phyloP scores from a whole-genome alignment of 108 stramenopile genomes.

The Mayamaea pseudoterrestris region DNA sequence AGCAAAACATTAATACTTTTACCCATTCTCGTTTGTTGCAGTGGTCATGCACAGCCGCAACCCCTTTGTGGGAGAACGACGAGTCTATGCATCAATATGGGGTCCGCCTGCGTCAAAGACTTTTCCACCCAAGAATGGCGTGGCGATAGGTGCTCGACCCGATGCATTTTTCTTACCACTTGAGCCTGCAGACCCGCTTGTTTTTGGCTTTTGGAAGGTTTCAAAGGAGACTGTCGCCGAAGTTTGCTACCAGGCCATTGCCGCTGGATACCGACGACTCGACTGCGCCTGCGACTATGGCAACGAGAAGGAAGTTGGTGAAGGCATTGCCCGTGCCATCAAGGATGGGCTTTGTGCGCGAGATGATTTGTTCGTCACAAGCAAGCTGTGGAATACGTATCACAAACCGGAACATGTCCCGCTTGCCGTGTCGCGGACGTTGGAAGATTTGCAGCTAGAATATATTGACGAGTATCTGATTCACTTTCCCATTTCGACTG shows the following conservation, averaged over 20 bases:
- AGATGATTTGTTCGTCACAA: slow-evolving; percentile 78
- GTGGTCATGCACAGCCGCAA: slow-evolving; percentile 77
- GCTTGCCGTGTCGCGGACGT: slow-evolving; percentile 42
- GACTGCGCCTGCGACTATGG: slow-evolving; percentile 96
- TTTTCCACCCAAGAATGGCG: background rate
- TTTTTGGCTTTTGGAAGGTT: slow-evolving; percentile 85
- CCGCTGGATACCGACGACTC: slow-evolving; percentile 73
- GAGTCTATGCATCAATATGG: slow-evolving; percentile 47
- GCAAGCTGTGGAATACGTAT: slow-evolving; percentile 94
- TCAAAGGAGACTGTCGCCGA: slow-evolving; percentile 42
- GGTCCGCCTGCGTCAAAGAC: too few relatives aligned
- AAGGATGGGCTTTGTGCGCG: slow-evolving; percentile 54
- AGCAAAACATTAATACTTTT: too few relatives aligned
- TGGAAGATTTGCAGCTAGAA: slow-evolving; percentile 71
- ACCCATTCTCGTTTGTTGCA: too few relatives aligned
- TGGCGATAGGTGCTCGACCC: slow-evolving; percentile 1
- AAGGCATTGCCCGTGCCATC: slow-evolving; percentile 74
- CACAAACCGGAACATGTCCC: slow-evolving; percentile 79
- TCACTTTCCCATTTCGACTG: slow-evolving; percentile 90
- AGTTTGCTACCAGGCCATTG: slow-evolving; percentile 66
- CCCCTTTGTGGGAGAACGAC: slow-evolving; percentile 39
- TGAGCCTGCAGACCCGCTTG: slow-evolving; percentile 33
- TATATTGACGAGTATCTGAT: slow-evolving; percentile 91
- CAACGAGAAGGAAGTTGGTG: slow-evolving; percentile 81
- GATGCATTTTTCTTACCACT: background rate